phyloP scores from a whole-genome alignment of 306 rosid species.

The Leucaena leucocephala region DNA sequence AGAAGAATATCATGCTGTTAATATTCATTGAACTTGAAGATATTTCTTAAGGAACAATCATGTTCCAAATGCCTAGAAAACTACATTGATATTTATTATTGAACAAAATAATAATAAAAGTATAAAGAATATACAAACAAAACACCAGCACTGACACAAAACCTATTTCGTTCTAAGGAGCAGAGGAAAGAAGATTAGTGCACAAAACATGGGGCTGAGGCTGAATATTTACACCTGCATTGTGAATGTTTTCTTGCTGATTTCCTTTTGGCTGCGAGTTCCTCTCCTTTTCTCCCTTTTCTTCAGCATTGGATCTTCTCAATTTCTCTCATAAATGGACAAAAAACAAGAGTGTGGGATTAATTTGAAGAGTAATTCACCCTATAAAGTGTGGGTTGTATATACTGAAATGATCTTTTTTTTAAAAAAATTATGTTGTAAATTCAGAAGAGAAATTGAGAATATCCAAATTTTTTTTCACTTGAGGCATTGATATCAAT shows the following conservation, averaged over 20 bases:
- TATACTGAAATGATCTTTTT: not conserved
- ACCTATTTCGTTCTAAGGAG: not conserved
- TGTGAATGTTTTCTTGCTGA: not conserved
- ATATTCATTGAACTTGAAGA: not conserved
- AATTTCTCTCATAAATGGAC: not conserved
- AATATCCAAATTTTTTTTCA: not conserved
- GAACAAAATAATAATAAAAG: not conserved
- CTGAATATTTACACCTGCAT: slow-evolving; percentile 37
- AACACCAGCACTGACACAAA: not conserved
- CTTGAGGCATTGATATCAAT: slow-evolving; percentile 19
- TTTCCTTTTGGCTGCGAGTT: not conserved
- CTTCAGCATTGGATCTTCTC: not conserved
- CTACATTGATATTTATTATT: not conserved
- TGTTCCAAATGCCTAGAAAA: not conserved
- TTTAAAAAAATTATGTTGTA: not conserved
- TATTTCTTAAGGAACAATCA: not conserved
- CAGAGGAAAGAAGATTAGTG: slow-evolving; percentile 40
- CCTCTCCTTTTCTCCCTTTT: slow-evolving; percentile 12
- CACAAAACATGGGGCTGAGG: slow-evolving; percentile 29
- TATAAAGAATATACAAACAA: not conserved
- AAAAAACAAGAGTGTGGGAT: too few species aligned
- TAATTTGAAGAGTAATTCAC: not conserved
- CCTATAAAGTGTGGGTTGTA: not conserved
- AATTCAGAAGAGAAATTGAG: not conserved
- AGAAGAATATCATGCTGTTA: slow-evolving; percentile 5